Evolutionary conservation across 2,329 filamentous ascomycete genomes (phyloP), one percentile per base, ranked within the genome.

Genomic region (Fusarium devonianum): DNA sequence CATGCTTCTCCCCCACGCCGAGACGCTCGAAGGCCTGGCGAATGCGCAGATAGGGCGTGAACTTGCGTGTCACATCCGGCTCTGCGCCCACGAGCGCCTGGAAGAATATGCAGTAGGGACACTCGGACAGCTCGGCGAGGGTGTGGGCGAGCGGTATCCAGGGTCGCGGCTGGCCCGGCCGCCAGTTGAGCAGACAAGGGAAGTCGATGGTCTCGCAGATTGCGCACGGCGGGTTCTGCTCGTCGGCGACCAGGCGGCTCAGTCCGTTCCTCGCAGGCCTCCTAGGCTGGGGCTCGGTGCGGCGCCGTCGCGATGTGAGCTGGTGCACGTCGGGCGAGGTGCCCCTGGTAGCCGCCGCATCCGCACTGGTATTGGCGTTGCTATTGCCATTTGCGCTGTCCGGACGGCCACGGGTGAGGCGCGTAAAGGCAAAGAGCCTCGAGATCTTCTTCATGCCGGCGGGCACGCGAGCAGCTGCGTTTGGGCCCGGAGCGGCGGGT

Each of bases 71-170:
- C 48, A 49, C 49, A 13, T 70, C 66, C 11, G 63, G 58, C 13
- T 53, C 58, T 7, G 60, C 58, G 12, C 66, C 68, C 14, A 73
- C 64, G 55, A 73, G 54, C 37, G 69, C 66, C 34, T 69, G 65
- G 48, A 73, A 73, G 56, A 73, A 73, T 45, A 67, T 63, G 53
- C 71, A 73, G 55, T 71, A 73, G n/a, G 71, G 71, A 39, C 71
- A 73, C 4, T 53, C 48, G 12, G 67, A 66, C 7, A 60, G 48
- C 25, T 62, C 65, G 14, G 60, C 58, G 16, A 68, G 60, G 11
- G 65, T 66, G 36, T 73, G 71, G 7, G 70, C 64, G 28, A 73
- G 59, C 6, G 66, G 60, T 18, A 73, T 67, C 71, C 71, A 73
- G 5, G 71, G 69, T 41, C 71, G 58, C 12, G 69, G 56, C 49